These are phyloP conservation scores for Tulasnella sp. DNA, from an alignment of 768 basidiomycete genomes.

Conservation along the genomic window DNA sequence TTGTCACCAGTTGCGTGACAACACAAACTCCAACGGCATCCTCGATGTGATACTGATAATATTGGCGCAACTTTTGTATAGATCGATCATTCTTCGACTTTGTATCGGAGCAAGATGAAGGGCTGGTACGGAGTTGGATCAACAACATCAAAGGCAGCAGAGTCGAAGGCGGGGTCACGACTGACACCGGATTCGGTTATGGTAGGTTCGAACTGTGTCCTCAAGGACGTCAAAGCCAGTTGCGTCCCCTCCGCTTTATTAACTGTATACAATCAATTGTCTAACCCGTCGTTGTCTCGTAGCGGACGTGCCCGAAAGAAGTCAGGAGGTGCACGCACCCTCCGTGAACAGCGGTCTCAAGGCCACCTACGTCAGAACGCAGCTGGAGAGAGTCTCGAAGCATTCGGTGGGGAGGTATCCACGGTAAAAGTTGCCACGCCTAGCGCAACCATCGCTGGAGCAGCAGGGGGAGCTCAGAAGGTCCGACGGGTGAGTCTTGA, in stretches of 20 bases:
- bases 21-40: neutral
- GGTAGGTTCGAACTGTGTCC: constrained; percentile 52
- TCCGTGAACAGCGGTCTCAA: constrained; percentile 2
- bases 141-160: constrained; percentile 73
- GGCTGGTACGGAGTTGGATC: constrained; percentile 59
- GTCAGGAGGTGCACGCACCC: constrained; percentile 6
- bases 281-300: neutral
- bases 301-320: constrained; percentile 9
- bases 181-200: constrained; percentile 77
- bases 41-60: too few species aligned
- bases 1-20: neutral
- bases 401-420: neutral
- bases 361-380: constrained; percentile 5
- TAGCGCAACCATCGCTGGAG: constrained; percentile 1
- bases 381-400: neutral
- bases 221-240: constrained; percentile 38
- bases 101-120: constrained; percentile 52
- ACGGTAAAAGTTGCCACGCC: neutral
- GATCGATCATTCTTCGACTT: constrained; percentile 62
- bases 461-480: neutral
- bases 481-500: neutral
- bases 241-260: neutral
- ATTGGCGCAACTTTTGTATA: too few species aligned
- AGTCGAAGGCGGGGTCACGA: constrained; percentile 64
- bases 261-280: neutral